A percentile compares a stretch with the other conserved stretches of the same genome.
Conservation (phyloP, 441 rosid species). For the Gossypium gossypioides region DNA sequence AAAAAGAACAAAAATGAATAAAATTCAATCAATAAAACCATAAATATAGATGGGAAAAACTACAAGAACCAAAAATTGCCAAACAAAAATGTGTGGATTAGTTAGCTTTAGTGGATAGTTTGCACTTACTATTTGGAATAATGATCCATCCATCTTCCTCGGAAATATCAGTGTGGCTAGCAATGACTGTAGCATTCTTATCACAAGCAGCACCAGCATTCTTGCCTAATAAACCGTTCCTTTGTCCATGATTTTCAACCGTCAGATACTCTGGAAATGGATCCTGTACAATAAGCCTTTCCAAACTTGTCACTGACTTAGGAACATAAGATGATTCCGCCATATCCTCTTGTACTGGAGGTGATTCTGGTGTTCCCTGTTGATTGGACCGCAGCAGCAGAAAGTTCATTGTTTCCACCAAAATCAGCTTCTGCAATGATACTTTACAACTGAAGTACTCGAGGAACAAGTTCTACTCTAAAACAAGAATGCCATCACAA, state of each 20-base stretch:
- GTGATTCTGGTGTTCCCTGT: constrained; percentile 36
- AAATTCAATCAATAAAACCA: not conserved
- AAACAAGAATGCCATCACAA: not conserved
- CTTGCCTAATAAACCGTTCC: constrained; percentile 28
- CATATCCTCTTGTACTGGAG: constrained; percentile 37
- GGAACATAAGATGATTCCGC: constrained; percentile 22
- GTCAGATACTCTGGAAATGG: constrained; percentile 36
- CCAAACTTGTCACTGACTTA: constrained; percentile 42
- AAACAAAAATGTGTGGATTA: not conserved
- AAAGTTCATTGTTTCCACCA: constrained; percentile 58
- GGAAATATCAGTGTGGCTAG: constrained; percentile 57
- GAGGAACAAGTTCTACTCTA: not conserved
- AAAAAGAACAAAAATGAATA: not conserved
- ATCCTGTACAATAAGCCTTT: constrained; percentile 57
- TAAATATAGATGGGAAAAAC: not conserved
- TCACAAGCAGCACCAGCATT: constrained; percentile 26
- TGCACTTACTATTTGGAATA: constrained; percentile 79
- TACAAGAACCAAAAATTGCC: not conserved
- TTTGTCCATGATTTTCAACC: constrained; percentile 29
- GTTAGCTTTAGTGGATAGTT: constrained; percentile 3
- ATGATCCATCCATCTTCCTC: constrained; percentile 86
- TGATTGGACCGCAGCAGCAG: constrained; percentile 51
- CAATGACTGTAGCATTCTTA: constrained; percentile 27
- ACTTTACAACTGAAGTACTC: not conserved
- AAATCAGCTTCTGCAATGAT: constrained; percentile 15